These are phyloP conservation scores for Eutrema heterophyllum DNA, from an alignment of 345 rosid genomes.

Conservation along the genomic window DNA sequence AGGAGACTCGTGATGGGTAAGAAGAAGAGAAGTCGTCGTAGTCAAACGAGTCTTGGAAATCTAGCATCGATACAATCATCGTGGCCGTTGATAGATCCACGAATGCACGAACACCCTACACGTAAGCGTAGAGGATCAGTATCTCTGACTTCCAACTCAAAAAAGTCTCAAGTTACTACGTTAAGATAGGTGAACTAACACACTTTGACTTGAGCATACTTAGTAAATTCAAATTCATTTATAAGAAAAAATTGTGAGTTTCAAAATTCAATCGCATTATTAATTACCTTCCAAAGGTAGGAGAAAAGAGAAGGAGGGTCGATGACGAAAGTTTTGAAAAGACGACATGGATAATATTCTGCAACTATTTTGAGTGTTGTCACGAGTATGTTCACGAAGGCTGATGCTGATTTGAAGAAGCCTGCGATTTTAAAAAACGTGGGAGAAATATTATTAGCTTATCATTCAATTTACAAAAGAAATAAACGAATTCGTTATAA, in stretches of 20 bases:
- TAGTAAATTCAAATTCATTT: neutral
- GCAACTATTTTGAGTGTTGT: constrained; percentile 80
- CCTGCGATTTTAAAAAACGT: constrained; percentile 45
- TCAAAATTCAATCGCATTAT: neutral
- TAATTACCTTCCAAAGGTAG: constrained; percentile 84
- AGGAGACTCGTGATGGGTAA: constrained; percentile 71
- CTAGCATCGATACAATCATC: constrained; percentile 62
- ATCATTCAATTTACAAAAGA: neutral
- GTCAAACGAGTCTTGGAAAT: constrained; percentile 68
- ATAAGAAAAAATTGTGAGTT: neutral
- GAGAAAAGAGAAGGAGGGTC: constrained; percentile 96
- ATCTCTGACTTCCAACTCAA: neutral
- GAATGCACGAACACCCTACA: constrained; percentile 90
- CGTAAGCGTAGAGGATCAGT: constrained; percentile 13
- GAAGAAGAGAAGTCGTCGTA: constrained; percentile 61
- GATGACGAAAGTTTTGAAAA: constrained; percentile 74
- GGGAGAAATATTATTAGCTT: neutral
- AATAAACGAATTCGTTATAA: neutral
- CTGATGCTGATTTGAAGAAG: constrained; percentile 92
- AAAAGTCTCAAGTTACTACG: neutral
- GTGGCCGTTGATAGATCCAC: constrained; percentile 72
- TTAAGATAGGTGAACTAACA: constrained; percentile 22
- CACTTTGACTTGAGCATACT: constrained; percentile 9
- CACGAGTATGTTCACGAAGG: constrained; percentile 76
- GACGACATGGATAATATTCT: constrained; percentile 84